Evolutionary conservation across 2,329 filamentous ascomycete species (phyloP).

Genomic region (Pseudogymnoascus sp.): DNA sequence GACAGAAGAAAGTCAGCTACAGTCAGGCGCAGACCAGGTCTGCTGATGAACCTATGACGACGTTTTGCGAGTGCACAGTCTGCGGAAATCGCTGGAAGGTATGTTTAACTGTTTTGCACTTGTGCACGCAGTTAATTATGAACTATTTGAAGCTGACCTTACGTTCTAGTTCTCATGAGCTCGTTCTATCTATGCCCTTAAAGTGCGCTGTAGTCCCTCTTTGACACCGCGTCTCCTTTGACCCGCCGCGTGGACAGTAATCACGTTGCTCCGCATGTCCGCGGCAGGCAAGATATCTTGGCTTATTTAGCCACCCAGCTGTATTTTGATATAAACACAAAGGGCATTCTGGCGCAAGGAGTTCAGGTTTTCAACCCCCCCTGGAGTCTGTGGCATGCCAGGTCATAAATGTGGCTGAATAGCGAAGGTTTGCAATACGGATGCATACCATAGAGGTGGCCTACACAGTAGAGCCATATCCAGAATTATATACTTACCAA

Average conservation of each 20-base stretch:
- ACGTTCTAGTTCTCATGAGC: slow-evolving; percentile 27
- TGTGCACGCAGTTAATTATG: slow-evolving; percentile 5
- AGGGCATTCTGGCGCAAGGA: slow-evolving; percentile 5
- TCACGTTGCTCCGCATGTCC: background rate
- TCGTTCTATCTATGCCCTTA: slow-evolving; percentile 1
- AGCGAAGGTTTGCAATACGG: background rate
- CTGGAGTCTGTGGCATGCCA: background rate
- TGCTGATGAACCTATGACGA: slow-evolving; percentile 89
- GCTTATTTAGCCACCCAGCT: slow-evolving; percentile 1
- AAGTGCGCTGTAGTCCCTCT: background rate
- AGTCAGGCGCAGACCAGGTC: slow-evolving; percentile 90
- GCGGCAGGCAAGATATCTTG: background rate
- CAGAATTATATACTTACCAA: slow-evolving; percentile 3
- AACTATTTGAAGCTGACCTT: slow-evolving; percentile 1
- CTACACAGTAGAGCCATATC: background rate
- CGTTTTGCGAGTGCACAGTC: slow-evolving; percentile 63
- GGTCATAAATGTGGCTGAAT: background rate
- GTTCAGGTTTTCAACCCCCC: background rate
- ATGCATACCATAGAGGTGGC: background rate
- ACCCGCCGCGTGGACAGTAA: background rate
- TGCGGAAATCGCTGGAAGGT: slow-evolving; percentile 69
- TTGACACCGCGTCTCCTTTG: background rate
- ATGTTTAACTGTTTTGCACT: slow-evolving; percentile 25
- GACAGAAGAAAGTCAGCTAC: slow-evolving; percentile 90
- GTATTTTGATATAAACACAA: slow-evolving; percentile 1